Evolutionary conservation across 2,329 filamentous ascomycete species (phyloP).

Genomic region (Knufia fluminis): DNA sequence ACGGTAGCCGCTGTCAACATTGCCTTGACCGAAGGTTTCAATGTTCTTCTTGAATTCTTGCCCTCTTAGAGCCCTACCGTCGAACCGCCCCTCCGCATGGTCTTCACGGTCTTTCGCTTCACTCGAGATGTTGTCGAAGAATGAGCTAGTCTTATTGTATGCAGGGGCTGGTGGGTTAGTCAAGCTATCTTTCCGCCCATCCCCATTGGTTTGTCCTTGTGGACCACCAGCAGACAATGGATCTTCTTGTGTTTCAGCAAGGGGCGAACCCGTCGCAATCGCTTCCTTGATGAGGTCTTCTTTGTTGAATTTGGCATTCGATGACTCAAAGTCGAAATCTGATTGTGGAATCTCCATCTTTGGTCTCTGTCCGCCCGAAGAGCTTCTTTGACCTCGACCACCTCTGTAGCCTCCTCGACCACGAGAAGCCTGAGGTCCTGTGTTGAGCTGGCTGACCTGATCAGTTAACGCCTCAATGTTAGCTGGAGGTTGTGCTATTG

Average conservation of each 20-base stretch:
- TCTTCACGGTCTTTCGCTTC: slow-evolving; percentile 84
- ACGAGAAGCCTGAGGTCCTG: slow-evolving; percentile 30
- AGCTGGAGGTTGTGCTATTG: slow-evolving; percentile 21
- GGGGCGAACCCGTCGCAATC: slow-evolving; percentile 65
- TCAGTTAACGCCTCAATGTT: slow-evolving; percentile 36
- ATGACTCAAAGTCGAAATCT: slow-evolving; percentile 83
- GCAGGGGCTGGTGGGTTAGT: slow-evolving; percentile 35
- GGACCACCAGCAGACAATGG: slow-evolving; percentile 1
- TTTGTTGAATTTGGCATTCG: slow-evolving; percentile 85
- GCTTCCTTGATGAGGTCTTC: slow-evolving; percentile 82
- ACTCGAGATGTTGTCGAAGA: slow-evolving; percentile 97
- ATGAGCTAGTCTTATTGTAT: slow-evolving; percentile 83
- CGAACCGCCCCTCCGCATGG: slow-evolving; percentile 55
- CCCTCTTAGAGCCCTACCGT: slow-evolving; percentile 77
- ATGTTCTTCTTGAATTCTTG: slow-evolving; percentile 95
- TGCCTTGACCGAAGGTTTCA: slow-evolving; percentile 95
- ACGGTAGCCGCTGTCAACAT: slow-evolving; percentile 77
- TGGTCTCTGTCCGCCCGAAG: slow-evolving; percentile 39
- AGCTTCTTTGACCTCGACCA: slow-evolving; percentile 33
- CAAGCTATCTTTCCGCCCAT: slow-evolving; percentile 18
- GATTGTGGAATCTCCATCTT: slow-evolving; percentile 83
- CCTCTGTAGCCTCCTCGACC: slow-evolving; percentile 36
- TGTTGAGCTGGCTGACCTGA: slow-evolving; percentile 38
- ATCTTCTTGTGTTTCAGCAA: slow-evolving; percentile 30
- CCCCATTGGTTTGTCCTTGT: slow-evolving; percentile 24